A percentile compares a stretch with the other conserved stretches of the same genome.
phyloP scores from a whole-genome alignment of 2,329 filamentous ascomycete species.

The Arthrinium phaeospermum region DNA sequence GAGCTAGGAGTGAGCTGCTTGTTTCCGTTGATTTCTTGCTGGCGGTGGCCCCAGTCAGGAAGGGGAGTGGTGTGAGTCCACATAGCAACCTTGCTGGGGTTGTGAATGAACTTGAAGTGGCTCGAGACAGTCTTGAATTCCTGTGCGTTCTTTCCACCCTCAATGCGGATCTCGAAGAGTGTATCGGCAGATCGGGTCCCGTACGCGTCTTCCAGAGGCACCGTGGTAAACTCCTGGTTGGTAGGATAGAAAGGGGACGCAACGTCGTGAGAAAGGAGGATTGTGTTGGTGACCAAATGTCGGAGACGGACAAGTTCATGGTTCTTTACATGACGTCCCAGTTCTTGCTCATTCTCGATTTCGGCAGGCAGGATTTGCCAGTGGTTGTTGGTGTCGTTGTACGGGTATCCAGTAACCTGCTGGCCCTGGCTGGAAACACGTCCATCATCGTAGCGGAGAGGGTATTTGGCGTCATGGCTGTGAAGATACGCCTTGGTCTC shows the following conservation, averaged over 20 bases:
- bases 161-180: conserved; percentile 89
- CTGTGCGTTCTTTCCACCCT: conserved; percentile 79
- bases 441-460: conserved; percentile 94
- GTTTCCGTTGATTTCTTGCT: conserved; percentile 99
- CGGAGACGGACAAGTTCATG: conserved; percentile 86
- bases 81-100: conserved; percentile 96
- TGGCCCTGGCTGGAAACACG: conserved; percentile 97
- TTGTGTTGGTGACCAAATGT: conserved; percentile 83
- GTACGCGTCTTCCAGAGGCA: conserved; percentile 72
- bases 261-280: conserved; percentile 93
- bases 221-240: conserved; percentile 97
- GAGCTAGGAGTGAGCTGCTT: conserved; percentile 90
- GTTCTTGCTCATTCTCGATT: conserved; percentile 61
- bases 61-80: conserved; percentile 96
- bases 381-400: conserved; percentile 98
- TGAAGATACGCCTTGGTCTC: conserved; percentile 97
- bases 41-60: conserved; percentile 97
- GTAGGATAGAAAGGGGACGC: conserved; percentile 95
- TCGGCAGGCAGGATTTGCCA: conserved; percentile 87
- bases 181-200: conserved; percentile 84
- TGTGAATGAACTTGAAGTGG: conserved; percentile 95
- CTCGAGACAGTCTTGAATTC: conserved; percentile 90
- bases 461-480: conserved; percentile 88
- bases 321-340: conserved; percentile 74
- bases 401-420: conserved; percentile 97